A percentile compares a stretch with the other conserved stretches of the same genome.
These are phyloP conservation scores for Coemansia sp. DNA, from an alignment of 192 early-diverging fungal species.

Conservation along the genomic window DNA sequence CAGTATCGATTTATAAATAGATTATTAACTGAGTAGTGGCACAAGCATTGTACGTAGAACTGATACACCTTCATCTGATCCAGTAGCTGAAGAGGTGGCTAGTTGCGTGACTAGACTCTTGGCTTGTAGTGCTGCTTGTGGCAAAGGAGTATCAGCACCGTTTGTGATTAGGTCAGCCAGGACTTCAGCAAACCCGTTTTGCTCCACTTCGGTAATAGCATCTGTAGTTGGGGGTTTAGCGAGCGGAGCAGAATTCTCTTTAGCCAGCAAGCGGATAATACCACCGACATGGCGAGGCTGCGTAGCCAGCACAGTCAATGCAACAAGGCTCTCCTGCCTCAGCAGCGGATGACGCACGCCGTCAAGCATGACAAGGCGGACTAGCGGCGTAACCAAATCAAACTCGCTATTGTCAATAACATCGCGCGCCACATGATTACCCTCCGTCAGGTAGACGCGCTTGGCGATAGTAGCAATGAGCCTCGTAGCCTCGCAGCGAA, in stretches of 20 bases:
- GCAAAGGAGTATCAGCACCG: constrained; percentile 22
- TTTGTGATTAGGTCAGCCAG: constrained; percentile 14
- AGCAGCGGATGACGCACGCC: constrained; percentile 50
- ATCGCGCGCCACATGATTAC: neutral
- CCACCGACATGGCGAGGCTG: neutral
- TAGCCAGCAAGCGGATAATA: constrained; percentile 22
- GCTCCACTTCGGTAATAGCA: neutral
- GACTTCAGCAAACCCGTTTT: constrained; percentile 12
- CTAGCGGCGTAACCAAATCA: constrained; percentile 40
- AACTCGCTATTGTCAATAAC: constrained; percentile 1
- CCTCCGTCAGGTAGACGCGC: constrained; percentile 14
- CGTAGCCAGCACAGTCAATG: constrained; percentile 37
- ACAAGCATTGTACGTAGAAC: constrained; percentile 13
- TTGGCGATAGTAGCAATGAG: constrained; percentile 37
- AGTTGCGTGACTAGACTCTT: constrained; percentile 44
- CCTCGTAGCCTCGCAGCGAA: constrained; percentile 54
- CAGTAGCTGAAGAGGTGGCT: neutral
- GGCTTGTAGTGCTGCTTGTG: constrained; percentile 45
- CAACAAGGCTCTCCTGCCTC: constrained; percentile 53
- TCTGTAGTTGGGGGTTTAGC: neutral
- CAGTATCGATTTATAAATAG: constrained; percentile 29
- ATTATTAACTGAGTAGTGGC: neutral
- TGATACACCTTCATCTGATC: constrained; percentile 7
- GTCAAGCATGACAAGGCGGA: constrained; percentile 35
- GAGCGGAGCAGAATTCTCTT: constrained; percentile 5